A percentile compares a stretch with the other conserved stretches of the same genome.
These are phyloP conservation scores for Clarireedia homoeocarpa DNA, from an alignment of 2,329 filamentous ascomycete species.

Conservation along the genomic window DNA sequence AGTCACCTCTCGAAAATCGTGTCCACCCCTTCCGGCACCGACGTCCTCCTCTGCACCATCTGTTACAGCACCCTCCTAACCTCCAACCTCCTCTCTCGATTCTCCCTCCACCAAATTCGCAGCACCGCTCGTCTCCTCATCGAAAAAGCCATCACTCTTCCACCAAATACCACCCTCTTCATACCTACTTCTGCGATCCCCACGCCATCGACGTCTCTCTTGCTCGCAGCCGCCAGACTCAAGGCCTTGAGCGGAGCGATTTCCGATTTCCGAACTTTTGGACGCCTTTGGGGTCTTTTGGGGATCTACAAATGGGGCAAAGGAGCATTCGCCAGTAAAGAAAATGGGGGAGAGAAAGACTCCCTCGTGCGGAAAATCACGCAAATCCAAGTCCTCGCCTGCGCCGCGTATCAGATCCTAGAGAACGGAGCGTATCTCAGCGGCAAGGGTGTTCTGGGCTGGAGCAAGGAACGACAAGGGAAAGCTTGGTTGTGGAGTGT, in stretches of 20 bases:
- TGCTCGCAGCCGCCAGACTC: conserved; percentile 43
- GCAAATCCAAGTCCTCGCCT: conserved; percentile 57
- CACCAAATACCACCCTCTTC: conserved; percentile 41
- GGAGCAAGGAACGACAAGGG: conserved; percentile 47
- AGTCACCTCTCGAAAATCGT: conserved; percentile 54
- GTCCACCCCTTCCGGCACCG: conserved; percentile 60
- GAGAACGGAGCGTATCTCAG: conserved; percentile 80
- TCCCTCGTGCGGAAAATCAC: conserved; percentile 44
- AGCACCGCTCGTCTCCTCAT: conserved; percentile 44
- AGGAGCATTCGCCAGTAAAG: conserved; percentile 30
- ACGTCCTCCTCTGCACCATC: conserved; percentile 59
- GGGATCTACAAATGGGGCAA: conserved; percentile 64
- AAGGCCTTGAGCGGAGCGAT: conserved; percentile 57
- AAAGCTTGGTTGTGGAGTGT: conserved; percentile 64
- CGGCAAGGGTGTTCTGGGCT: conserved; percentile 60
- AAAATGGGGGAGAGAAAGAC: conserved; percentile 29
- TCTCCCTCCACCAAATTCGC: conserved; percentile 51
- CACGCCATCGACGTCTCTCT: conserved; percentile 24
- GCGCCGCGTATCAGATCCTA: conserved; percentile 67
- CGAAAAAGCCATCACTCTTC: conserved; percentile 44
- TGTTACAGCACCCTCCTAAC: conserved; percentile 58
- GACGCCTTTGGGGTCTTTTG: conserved; percentile 69
- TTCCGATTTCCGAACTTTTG: conserved; percentile 63
- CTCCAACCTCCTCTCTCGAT: conserved; percentile 41
- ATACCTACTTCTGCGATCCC: conserved; percentile 23